Evolutionary conservation across 805 yeast genomes (phyloP).

Genomic region (Metschnikowia drakensbergensis): DNA sequence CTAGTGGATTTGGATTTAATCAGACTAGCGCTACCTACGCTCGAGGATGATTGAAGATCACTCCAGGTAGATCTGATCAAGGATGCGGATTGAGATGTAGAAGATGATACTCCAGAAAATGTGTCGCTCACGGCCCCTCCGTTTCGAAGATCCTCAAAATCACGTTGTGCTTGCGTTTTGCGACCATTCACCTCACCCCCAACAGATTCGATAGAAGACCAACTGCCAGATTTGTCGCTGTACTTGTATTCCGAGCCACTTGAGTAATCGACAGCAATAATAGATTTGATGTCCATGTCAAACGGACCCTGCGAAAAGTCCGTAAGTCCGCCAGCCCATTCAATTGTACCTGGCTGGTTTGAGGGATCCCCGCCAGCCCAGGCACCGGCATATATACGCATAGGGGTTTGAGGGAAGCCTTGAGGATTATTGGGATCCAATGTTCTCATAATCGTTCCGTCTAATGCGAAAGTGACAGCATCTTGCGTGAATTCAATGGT

Average conservation of each 20-base stretch:
- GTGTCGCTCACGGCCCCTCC: slow-evolving; percentile 2
- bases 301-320: slow-evolving; percentile 24
- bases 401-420: slow-evolving; percentile 92
- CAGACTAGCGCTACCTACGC: not conserved
- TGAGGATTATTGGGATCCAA: slow-evolving; percentile 47
- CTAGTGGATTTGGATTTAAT: not conserved
- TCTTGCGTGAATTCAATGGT: slow-evolving; percentile 81
- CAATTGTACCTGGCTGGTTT: slow-evolving; percentile 22
- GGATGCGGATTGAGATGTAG: slow-evolving; percentile 4
- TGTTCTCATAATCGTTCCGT: slow-evolving; percentile 66
- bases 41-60: not conserved
- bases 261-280: slow-evolving; percentile 42
- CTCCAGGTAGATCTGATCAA: not conserved
- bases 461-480: slow-evolving; percentile 63
- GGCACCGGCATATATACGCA: slow-evolving; percentile 43
- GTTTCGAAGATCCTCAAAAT: slow-evolving; percentile 5
- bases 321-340: slow-evolving; percentile 25
- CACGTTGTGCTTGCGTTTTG: slow-evolving; percentile 7
- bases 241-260: slow-evolving; percentile 42
- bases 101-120: slow-evolving; percentile 1
- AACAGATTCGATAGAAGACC: slow-evolving; percentile 36
- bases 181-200: slow-evolving; percentile 31
- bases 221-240: slow-evolving; percentile 36
- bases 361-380: slow-evolving; percentile 50
- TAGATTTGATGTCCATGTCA: slow-evolving; percentile 20